Percentiles rank a stretch among this genome's conserved stretches.
These are phyloP conservation scores for Pestalotiopsis sp. DNA, from an alignment of 2,329 filamentous ascomycete genomes.

Conservation along the genomic window DNA sequence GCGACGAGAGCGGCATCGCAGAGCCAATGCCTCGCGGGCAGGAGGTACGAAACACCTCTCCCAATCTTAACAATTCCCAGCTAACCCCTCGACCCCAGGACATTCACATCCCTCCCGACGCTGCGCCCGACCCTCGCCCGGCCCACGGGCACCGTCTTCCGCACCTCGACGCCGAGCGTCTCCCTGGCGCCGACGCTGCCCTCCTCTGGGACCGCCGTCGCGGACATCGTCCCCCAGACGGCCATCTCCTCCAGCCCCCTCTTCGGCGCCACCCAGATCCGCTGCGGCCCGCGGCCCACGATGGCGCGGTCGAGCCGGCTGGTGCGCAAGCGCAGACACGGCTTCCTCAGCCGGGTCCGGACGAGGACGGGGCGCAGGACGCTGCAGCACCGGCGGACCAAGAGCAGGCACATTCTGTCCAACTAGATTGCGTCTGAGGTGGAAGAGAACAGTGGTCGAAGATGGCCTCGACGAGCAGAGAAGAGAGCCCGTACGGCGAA, in stretches of 20 bases:
- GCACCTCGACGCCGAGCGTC: constrained; percentile 27
- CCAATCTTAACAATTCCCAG: neutral
- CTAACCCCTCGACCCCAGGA: constrained; percentile 31
- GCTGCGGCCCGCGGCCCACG: constrained; percentile 61
- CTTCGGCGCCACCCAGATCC: constrained; percentile 52
- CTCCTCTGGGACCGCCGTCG: constrained; percentile 14
- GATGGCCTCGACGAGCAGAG: neutral
- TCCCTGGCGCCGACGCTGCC: constrained; percentile 21
- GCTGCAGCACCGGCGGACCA: constrained; percentile 52
- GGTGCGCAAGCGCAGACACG: constrained; percentile 61
- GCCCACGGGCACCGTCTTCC: constrained; percentile 2
- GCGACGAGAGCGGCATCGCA: constrained; percentile 2
- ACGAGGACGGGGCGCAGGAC: constrained; percentile 56
- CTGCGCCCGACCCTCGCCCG: constrained; percentile 39
- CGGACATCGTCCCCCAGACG: constrained; percentile 38
- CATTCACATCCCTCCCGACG: constrained; percentile 51
- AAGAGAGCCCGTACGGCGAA: no score
- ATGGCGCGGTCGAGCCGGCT: constrained; percentile 58
- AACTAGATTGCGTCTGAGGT: constrained; percentile 22
- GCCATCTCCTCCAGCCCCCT: constrained; percentile 56
- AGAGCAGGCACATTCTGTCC: constrained; percentile 51
- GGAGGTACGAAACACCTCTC: neutral
- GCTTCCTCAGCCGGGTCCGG: constrained; percentile 55
- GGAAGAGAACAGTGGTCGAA: neutral
- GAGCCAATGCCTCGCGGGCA: neutral